Evolutionary conservation across 768 basidiomycete species (phyloP), one percentile per base, ranked within the genome.

Genomic region (Mycena olivaceomarginata): DNA sequence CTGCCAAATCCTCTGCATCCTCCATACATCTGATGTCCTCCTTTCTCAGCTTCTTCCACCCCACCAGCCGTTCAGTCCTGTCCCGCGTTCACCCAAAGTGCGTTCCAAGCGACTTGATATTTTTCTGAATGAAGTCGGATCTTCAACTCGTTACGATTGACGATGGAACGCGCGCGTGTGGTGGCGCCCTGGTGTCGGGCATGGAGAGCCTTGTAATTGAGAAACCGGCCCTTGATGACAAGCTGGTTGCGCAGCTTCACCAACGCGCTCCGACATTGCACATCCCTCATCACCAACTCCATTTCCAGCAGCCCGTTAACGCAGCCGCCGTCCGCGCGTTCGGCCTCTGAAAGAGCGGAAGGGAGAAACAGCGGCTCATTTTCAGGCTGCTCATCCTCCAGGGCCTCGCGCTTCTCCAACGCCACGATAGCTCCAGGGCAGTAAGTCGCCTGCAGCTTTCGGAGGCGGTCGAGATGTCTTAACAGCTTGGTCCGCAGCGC

Each of bases 311-410:
- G 16, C 4, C 66, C 66, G 2, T 15, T 16, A 15, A 5, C 22
- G 22, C 66, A 67, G 12, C 43, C 43, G 43, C 43, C 64, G 11
- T 12, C 37, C 31, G 11, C 46, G 8, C 66, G 66, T 22, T 67
- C 46, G 4, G 46, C 66, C 15, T 37, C 46, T 5, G 66, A 31
- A 22, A 67, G 7, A 45, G 66, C 66, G 25, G 46, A 67, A 2
- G 66, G 66, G 5, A 67, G 46, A 10, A 67, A 18, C 45, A 67
- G 11, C 13, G 66, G 66, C 20, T 22, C 66, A 51, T 67, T 22
- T 37, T 67, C 66, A 7, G 31, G 20, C 9, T 31, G 46, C 25
- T 67, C 46, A 20, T 67, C 43, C 8, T 31, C 46, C 22, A 9
- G 46, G 15, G 31, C 25, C 5, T 31, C 66, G 15, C 46, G 22